phyloP scores from a whole-genome alignment of 768 basidiomycete species.

The Dacryopinax primogenitus region DNA sequence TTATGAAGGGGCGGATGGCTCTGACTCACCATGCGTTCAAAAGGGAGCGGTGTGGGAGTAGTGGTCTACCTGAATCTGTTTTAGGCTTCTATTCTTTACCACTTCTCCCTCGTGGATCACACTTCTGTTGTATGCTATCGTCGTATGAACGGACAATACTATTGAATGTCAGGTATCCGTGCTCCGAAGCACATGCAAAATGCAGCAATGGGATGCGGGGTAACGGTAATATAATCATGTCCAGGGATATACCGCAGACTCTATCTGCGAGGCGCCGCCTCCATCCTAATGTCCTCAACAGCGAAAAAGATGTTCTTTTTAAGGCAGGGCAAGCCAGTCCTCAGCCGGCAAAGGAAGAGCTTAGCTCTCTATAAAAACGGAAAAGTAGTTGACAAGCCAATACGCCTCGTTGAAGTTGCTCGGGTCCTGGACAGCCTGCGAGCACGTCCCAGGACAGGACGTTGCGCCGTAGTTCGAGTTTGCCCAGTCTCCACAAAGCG shows the following conservation, averaged over 20 bases:
- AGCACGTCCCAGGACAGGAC: constrained; percentile 29
- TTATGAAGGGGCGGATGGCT: neutral
- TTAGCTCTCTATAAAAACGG: neutral
- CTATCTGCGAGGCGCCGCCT: neutral
- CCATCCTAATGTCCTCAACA: neutral
- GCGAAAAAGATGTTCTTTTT: neutral
- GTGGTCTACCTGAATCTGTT: neutral
- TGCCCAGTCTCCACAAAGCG: constrained; percentile 36
- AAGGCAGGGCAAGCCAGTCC: neutral
- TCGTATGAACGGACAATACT: too few species aligned
- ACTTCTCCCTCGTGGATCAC: neutral
- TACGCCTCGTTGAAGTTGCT: constrained; percentile 35
- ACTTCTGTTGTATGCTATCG: too few species aligned
- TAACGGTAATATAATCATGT: too few species aligned
- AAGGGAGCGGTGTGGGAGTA: neutral
- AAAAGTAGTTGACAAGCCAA: constrained; percentile 20
- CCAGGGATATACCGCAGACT: neutral
- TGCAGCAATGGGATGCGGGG: too few species aligned
- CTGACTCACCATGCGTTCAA: neutral
- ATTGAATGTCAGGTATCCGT: too few species aligned
- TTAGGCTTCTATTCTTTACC: neutral
- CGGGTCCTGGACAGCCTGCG: constrained; percentile 37
- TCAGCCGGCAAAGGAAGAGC: neutral
- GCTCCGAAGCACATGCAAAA: too few species aligned
- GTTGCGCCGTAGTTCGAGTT: constrained; percentile 24